Evolutionary conservation across 169 alveolate species (phyloP), one percentile per base, ranked within the genome.

Genomic region (Perkinsus olseni): DNA sequence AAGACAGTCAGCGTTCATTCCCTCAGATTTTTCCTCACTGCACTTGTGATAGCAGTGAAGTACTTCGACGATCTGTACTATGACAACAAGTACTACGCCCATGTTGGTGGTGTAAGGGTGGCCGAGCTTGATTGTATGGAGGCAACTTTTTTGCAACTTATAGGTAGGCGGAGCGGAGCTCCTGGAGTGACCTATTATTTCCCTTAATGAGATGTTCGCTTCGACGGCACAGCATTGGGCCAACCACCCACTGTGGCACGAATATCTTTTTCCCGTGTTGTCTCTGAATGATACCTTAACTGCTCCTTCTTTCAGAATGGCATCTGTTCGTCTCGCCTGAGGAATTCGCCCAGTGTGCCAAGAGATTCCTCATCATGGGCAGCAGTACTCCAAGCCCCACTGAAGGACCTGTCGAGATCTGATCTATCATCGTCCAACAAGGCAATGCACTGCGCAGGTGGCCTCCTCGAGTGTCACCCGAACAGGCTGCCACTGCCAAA

Each of bases 81-180:
- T 96, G 96, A 97, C 38, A 98, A 98, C 94, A 93, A 95, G 74
- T 97, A 95, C 93, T 98, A 97, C 93, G 99, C 99, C 8, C 97
- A 97, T 74, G 97, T 98, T 28, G 99, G 99, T 3, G 99, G 99
- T n/a, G 98, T 98, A 20, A 96, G 97, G 38, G 96, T 97, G 39
- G 93, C 96, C 40, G 99, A 98, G 93, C 95, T 98, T 39, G 97
- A 98, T 91, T 92, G 94, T 39, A 96, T 98, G 39, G 99, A 98
- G 95, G 95, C 95, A 6, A 96, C 96, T 92, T 98, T 98, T 92
- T 94, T 98, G 50, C 95, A 95, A 36, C 95, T 97, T 45, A 90
- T 98, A 13, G 82, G 82, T 62, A 62, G 82, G 82, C 50, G 50
- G 50, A 40, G 50, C 50, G 50, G 11, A 40, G 50, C 11, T 40